phyloP scores from a whole-genome alignment of 352 stramenopile species.

The Phytophthora fragariaefolia region DNA sequence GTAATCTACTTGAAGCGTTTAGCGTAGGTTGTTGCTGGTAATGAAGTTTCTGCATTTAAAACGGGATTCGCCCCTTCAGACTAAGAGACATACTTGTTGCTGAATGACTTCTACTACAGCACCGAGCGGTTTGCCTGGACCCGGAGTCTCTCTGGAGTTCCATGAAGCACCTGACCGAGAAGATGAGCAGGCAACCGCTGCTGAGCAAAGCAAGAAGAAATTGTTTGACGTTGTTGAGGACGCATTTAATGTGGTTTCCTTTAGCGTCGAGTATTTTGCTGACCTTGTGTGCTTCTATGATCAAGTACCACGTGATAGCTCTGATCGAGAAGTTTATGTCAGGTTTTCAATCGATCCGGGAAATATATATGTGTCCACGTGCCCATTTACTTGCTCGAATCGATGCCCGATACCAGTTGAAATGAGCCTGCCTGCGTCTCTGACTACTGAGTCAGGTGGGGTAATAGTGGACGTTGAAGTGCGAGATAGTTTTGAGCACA shows the following conservation, averaged over 20 bases:
- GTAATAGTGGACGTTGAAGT: not conserved
- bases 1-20: conserved; percentile 14
- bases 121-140: not conserved
- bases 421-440: not conserved
- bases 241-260: not conserved
- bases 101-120: conserved; percentile 15
- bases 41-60: conserved; percentile 22
- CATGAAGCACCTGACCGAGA: conserved; percentile 2
- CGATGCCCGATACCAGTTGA: not conserved
- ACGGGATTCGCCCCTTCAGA: conserved; percentile 24
- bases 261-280: not conserved
- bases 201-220: not conserved
- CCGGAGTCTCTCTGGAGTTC: not conserved
- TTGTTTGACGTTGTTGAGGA: not conserved
- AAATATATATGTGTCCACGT: not conserved
- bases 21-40: not conserved
- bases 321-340: not conserved
- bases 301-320: not conserved
- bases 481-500: not conserved
- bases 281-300: not conserved
- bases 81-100: not conserved
- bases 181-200: not conserved
- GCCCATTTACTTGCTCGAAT: not conserved
- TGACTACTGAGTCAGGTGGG: not conserved
- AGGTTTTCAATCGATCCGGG: not conserved